Evolutionary conservation across 2,329 filamentous ascomycete genomes (phyloP).

Genomic region (Escovopsis sp.): DNA sequence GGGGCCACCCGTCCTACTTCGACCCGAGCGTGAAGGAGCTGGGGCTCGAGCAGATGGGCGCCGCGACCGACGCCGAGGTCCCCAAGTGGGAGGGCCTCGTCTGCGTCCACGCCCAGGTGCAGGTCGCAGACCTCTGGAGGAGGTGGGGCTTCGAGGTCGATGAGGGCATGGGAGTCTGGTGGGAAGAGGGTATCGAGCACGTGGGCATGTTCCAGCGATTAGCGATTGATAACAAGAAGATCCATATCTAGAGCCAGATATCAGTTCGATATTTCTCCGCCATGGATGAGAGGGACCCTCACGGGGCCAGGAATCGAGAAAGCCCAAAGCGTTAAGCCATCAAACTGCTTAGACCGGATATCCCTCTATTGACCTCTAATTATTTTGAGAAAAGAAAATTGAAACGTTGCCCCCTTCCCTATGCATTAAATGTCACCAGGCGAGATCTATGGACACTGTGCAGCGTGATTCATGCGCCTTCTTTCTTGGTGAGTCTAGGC

Average conservation of each 20-base stretch:
- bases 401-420: neutral
- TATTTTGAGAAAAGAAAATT: neutral
- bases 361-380: too few relatives aligned
- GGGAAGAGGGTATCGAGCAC: slow-evolving; percentile 73
- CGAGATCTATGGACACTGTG: slow-evolving; percentile 4
- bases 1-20: slow-evolving; percentile 41
- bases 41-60: slow-evolving; percentile 29
- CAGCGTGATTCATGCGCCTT: slow-evolving; percentile 20
- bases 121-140: slow-evolving; percentile 50
- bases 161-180: slow-evolving; percentile 59
- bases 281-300: neutral
- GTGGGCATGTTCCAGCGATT: slow-evolving; percentile 62
- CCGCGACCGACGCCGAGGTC: slow-evolving; percentile 23
- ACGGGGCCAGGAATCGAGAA: neutral
- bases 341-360: too few relatives aligned
- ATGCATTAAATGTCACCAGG: slow-evolving; percentile 1
- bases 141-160: slow-evolving; percentile 62
- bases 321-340: neutral
- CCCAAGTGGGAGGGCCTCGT: slow-evolving; percentile 59
- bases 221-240: slow-evolving; percentile 16
- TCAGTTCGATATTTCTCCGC: neutral
- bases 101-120: slow-evolving; percentile 64
- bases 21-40: slow-evolving; percentile 31
- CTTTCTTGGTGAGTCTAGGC: slow-evolving; percentile 19
- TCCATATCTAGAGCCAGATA: slow-evolving; percentile 9